phyloP scores from a whole-genome alignment of 2,329 filamentous ascomycete genomes.

The Ceratocystis diversiconidia region DNA sequence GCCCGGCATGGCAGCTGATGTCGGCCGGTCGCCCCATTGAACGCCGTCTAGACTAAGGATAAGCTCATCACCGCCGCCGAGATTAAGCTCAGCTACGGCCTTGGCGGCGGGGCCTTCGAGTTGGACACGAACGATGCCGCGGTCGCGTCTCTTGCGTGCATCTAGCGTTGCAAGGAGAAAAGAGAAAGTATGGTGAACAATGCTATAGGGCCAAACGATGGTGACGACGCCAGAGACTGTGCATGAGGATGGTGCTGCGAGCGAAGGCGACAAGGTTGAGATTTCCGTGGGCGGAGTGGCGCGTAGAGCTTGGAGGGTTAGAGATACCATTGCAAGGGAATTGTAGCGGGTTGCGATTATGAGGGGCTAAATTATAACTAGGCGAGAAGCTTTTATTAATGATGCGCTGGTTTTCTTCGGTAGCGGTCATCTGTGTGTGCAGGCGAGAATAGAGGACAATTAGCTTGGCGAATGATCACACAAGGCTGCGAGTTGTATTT shows the following conservation, averaged over 20 bases:
- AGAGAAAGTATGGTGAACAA: slow-evolving; percentile 56
- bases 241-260: slow-evolving; percentile 29
- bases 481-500: background rate
- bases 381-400: background rate
- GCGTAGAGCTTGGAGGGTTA: slow-evolving; percentile 20
- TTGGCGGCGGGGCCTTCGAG: slow-evolving; percentile 59
- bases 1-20: slow-evolving; percentile 34
- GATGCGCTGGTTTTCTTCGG: background rate
- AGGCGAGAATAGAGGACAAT: background rate
- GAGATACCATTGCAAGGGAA: slow-evolving; percentile 5
- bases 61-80: slow-evolving; percentile 69
- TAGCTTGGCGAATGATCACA: background rate
- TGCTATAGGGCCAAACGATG: slow-evolving; percentile 83
- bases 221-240: slow-evolving; percentile 60
- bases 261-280: slow-evolving; percentile 37
- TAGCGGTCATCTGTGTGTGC: background rate
- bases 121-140: slow-evolving; percentile 67
- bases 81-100: slow-evolving; percentile 47
- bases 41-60: slow-evolving; percentile 54
- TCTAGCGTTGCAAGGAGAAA: slow-evolving; percentile 76
- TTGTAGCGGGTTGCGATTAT: background rate
- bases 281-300: slow-evolving; percentile 35
- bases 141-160: slow-evolving; percentile 59
- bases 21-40: slow-evolving; percentile 44
- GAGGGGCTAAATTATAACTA: background rate